Base-by-base conservation (phyloP, 140 eudicot species). In the Stevia rebaudiana region DNA sequence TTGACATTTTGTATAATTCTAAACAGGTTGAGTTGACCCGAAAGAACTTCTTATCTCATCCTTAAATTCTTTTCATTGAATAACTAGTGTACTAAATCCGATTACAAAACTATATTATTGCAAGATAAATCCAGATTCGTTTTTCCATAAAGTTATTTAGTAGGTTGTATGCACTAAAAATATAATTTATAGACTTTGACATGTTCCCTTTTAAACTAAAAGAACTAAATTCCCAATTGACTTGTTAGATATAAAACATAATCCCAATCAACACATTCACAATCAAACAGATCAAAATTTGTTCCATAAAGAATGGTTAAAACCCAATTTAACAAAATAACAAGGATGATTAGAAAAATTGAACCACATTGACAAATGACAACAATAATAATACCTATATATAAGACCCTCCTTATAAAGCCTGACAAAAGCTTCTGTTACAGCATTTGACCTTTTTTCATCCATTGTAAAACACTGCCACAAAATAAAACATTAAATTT, bases 381-480 rank as follows among this genome's bases (percentile, higher is more conserved):
- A 21, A 51, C 36, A 15, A 17, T 2, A 10, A 43, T 46, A 44
- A 19, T 88, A 92, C 98, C 97, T 87, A 76, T 91, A 87, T 55
- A 91, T 87, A 50, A 91, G 87, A 67, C 94, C 94, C 64, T 91
- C 91, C 67, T 84, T 73, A 55, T 82, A 74, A 61, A 91, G 96
- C 82, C 96, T 91, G 12, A 91, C 94, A 82, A 91, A 91, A 62
- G 95, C 98, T 72, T 87, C 96, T 2, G 96, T 82, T 49, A 91
- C 98, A 44, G 96, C 95, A 61, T 43, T 76, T 46, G 91, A 80
- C 74, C 95, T 76, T 77, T 82, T 77, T 54, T 87, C 96, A 64
- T 91, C 98, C 98, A 91, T 87, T 7, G 98, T 91, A 70, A 87
- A 91, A 71, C 97, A 88, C 99, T 94, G 79, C 55, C 65, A 36